Evolutionary conservation across 2,329 filamentous ascomycete species (phyloP).

Genomic region (Botryotinia calthae): DNA sequence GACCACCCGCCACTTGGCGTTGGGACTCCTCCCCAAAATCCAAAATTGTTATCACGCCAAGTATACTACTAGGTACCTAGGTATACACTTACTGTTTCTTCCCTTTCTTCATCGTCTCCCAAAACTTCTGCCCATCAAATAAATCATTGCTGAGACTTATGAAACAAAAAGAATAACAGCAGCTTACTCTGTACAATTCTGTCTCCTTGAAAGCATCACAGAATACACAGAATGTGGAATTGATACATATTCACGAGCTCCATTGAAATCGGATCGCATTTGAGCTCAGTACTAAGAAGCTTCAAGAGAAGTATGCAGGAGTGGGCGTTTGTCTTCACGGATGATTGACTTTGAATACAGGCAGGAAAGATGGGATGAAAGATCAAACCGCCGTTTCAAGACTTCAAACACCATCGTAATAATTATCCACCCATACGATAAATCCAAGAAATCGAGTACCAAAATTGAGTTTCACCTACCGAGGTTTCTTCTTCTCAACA

Average conservation of each 20-base stretch:
- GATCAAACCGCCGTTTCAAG: not conserved
- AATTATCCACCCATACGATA: not conserved
- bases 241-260: not conserved
- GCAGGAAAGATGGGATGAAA: not conserved
- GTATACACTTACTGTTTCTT: not conserved
- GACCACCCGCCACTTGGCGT: not conserved
- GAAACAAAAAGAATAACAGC: not conserved
- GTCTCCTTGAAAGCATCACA: not conserved
- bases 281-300: not conserved
- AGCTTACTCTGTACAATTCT: not conserved
- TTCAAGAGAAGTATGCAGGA: not conserved
- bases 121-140: not conserved
- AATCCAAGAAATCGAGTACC: not conserved
- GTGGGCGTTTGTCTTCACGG: not conserved
- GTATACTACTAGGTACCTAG: not conserved
- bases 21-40: not conserved
- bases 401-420: not conserved
- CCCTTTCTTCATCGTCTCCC: no score
- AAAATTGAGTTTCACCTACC: not conserved
- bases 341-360: not conserved
- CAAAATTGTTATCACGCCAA: not conserved
- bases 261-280: not conserved
- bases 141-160: not conserved
- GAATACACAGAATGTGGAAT: not conserved
- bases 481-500: not conserved